Evolutionary conservation across 352 stramenopile genomes (phyloP).

Genomic region (Pythium folliculosum): DNA sequence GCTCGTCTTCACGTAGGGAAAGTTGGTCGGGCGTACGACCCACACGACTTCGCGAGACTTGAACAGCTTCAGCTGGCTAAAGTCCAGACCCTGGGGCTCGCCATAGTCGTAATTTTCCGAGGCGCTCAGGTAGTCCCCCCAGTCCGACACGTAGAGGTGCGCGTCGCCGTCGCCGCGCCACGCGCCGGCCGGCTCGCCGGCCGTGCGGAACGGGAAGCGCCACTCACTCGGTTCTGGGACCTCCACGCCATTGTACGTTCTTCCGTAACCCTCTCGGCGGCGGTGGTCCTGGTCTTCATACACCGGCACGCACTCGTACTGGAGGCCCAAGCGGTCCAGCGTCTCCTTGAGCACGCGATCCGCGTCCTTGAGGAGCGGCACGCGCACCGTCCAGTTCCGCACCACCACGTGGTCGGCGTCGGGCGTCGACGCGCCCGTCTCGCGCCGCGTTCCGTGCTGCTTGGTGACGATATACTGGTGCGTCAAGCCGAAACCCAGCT

Average conservation of each 20-base stretch:
- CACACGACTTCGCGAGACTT: conserved; percentile 14
- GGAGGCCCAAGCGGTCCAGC: conserved; percentile 15
- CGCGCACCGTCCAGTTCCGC: too few relatives aligned
- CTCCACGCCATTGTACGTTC: too few relatives aligned
- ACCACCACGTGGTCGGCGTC: background rate
- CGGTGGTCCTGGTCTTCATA: too few relatives aligned
- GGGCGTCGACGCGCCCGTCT: background rate
- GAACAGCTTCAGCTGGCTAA: conserved; percentile 1
- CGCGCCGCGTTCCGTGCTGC: too few relatives aligned
- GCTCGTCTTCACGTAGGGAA: conserved; percentile 17
- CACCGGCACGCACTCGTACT: conserved; percentile 23
- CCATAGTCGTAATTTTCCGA: background rate
- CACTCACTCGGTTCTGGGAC: background rate
- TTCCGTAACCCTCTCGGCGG: too few relatives aligned
- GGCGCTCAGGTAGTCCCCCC: background rate
- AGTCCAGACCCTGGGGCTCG: background rate
- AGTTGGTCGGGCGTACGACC: conserved; percentile 11
- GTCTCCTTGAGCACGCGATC: conserved; percentile 16
- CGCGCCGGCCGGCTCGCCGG: background rate
- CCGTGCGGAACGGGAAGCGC: background rate
- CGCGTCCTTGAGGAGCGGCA: conserved; percentile 21
- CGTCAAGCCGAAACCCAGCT: conserved; percentile 18
- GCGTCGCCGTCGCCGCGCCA: conserved; percentile 4
- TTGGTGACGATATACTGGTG: conserved; percentile 6
- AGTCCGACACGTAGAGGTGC: conserved; percentile 1